Evolutionary conservation across 1,139 yeast genomes (phyloP).

Genomic region (Diutina siamensis): DNA sequence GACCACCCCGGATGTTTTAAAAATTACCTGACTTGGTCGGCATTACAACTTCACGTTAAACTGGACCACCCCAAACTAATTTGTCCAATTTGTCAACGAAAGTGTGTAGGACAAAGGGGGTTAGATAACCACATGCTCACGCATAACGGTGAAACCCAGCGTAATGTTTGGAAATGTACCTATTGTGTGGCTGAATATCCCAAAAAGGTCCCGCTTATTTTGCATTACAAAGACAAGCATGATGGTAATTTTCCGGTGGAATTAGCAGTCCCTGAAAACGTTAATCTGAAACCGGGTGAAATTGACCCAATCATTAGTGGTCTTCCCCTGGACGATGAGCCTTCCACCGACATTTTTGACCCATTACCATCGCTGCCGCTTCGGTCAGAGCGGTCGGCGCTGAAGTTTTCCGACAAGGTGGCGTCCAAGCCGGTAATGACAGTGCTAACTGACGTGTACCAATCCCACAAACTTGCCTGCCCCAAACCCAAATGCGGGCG

Average conservation of each 20-base stretch:
- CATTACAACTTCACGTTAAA: slow-evolving; percentile 60
- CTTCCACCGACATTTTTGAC: too few relatives aligned
- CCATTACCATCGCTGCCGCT: slow-evolving; percentile 11
- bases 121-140: slow-evolving; percentile 56
- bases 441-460: slow-evolving; percentile 14
- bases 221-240: slow-evolving; percentile 34
- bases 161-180: slow-evolving; percentile 53
- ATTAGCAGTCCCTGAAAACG: too few relatives aligned
- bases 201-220: slow-evolving; percentile 23
- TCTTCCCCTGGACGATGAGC: not conserved
- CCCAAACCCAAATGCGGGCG: slow-evolving; percentile 37
- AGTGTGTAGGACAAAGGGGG: slow-evolving; percentile 65
- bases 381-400: slow-evolving; percentile 15
- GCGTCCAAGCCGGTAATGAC: slow-evolving; percentile 27
- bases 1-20: slow-evolving; percentile 47
- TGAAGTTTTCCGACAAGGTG: slow-evolving; percentile 12
- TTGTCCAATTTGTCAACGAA: slow-evolving; percentile 60
- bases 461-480: slow-evolving; percentile 27
- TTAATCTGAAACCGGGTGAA: not conserved
- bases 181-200: slow-evolving; percentile 31
- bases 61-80: slow-evolving; percentile 60
- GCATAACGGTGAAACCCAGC: slow-evolving; percentile 40
- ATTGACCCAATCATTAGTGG: slow-evolving; percentile 8
- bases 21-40: slow-evolving; percentile 66
- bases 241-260: slow-evolving; percentile 25